Evolutionary conservation across 2,329 filamentous ascomycete species (phyloP), one percentile per base, ranked within the genome.

Genomic region (Cordyceps tenuipes): DNA sequence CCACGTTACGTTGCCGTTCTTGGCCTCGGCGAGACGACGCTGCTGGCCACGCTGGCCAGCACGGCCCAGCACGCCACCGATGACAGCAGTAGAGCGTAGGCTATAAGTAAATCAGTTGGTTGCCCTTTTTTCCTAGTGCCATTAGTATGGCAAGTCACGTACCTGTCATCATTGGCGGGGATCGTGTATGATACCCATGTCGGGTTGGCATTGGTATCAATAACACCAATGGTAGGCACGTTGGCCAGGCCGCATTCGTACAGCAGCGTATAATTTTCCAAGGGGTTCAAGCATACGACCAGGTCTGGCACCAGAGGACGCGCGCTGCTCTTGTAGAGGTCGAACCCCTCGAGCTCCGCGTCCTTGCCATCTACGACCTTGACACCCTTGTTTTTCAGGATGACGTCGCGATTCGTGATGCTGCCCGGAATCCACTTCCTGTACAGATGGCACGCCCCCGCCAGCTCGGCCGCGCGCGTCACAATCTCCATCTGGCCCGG

Each of bases 111-210:
- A 60, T 73, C 65, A 76, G 70, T 48, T 58, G 29, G 10, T 34
- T 31, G 1, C 3, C n/a, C 44, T 21, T 17, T 15, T 19, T 15
- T 19, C 34, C 31, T 29, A 10, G 2, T 19, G n/a, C 15, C 23
- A 21, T 44, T 9, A 9, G 39, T 3, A 39, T 17, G 21, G 49
- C 39, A 34, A 44, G 10, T 29, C 10, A 26, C 79, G 69, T 72
- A 90, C 88, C 87, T 91, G 79, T 99, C 94, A 70, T 99, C 94
- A 72, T 99, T 99, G 55, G 91, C 91, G 2, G 94, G 94, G 66
- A 99, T 97, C 15, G 90, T 89, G 71, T 99, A 99, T 4, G 94
- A 97, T 55, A 97, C 91, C 84, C 90, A 93, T 0, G 90, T 90
- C 0, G 94, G 90, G 73, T 97, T 89, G 2, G 86, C 87, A 73